A percentile compares a stretch with the other conserved stretches of the same genome.
Conservation (phyloP, 2,329 filamentous ascomycete species). For the Macrophomina pseudophaseolina region DNA sequence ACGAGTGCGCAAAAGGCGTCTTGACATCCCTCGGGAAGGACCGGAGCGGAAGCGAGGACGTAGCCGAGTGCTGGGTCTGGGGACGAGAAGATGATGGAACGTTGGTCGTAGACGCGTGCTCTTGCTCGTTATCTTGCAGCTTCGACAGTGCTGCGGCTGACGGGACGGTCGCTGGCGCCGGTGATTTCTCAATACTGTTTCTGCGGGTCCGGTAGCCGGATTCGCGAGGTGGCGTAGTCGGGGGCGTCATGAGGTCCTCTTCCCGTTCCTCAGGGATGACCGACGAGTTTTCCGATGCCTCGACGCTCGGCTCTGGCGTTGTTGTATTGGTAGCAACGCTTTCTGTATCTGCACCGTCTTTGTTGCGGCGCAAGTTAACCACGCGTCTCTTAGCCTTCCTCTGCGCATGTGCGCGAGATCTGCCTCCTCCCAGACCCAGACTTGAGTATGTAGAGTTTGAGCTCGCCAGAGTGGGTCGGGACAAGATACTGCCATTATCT, state of each 20-base stretch:
- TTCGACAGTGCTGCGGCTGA: slow-evolving; percentile 18
- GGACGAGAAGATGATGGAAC: slow-evolving; percentile 10
- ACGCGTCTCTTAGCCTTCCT: slow-evolving; percentile 85
- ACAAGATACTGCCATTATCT: slow-evolving; percentile 54
- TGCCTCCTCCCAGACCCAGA: slow-evolving; percentile 66
- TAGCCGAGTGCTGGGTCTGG: slow-evolving; percentile 14
- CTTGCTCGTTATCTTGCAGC: slow-evolving; percentile 15
- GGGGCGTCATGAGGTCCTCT: slow-evolving; percentile 41
- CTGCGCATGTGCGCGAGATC: slow-evolving; percentile 64
- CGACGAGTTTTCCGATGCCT: slow-evolving; percentile 61
- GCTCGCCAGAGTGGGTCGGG: slow-evolving; percentile 69
- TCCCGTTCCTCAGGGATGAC: slow-evolving; percentile 39
- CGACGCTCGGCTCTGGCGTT: slow-evolving; percentile 58
- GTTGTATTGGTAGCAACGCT: slow-evolving; percentile 59
- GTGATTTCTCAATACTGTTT: slow-evolving; percentile 21
- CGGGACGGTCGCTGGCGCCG: neutral
- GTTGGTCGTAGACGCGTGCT: neutral
- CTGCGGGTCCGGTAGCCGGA: slow-evolving; percentile 6
- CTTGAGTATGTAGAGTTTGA: slow-evolving; percentile 65
- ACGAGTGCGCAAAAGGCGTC: slow-evolving; percentile 22
- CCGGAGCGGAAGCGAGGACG: slow-evolving; percentile 26
- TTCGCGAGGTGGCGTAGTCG: slow-evolving; percentile 36
- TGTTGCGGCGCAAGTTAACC: slow-evolving; percentile 75
- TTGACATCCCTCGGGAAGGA: slow-evolving; percentile 31
- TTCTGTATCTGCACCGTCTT: slow-evolving; percentile 54